Evolutionary conservation across 305 asterid genomes (phyloP).

Genomic region (Solanum chacoense): DNA sequence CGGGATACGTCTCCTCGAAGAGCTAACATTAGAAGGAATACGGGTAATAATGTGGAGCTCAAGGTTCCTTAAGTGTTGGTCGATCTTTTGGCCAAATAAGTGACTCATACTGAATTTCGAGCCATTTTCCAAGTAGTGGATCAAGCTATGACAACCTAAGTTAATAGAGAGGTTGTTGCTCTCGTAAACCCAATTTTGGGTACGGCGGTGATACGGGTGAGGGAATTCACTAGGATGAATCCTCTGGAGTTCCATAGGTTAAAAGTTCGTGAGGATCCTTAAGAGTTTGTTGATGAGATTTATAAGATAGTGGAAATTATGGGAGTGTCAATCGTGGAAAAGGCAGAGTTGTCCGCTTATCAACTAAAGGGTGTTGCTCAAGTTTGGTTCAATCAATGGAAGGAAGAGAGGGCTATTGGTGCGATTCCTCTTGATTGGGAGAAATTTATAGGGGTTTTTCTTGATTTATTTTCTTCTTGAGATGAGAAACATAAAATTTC

Average conservation of each 20-base stretch:
- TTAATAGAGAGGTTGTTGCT: neutral
- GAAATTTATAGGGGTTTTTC: neutral
- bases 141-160: neutral
- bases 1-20: neutral
- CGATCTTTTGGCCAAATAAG: neutral
- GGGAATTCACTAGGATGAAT: neutral
- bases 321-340: neutral
- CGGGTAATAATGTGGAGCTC: neutral
- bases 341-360: neutral
- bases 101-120: neutral
- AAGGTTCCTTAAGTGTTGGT: neutral
- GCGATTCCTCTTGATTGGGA: neutral
- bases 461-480: neutral
- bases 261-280: neutral
- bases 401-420: neutral
- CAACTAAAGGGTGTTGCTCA: neutral
- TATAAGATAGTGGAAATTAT: neutral
- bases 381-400: neutral
- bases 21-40: neutral
- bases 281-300: neutral
- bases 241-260: neutral
- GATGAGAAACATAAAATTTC: neutral
- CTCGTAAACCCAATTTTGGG: neutral
- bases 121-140: neutral
- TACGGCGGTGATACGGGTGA: neutral